These are phyloP conservation scores for Vanilla planifolia DNA, from an alignment of 106 monocot genomes.

Conservation along the genomic window DNA sequence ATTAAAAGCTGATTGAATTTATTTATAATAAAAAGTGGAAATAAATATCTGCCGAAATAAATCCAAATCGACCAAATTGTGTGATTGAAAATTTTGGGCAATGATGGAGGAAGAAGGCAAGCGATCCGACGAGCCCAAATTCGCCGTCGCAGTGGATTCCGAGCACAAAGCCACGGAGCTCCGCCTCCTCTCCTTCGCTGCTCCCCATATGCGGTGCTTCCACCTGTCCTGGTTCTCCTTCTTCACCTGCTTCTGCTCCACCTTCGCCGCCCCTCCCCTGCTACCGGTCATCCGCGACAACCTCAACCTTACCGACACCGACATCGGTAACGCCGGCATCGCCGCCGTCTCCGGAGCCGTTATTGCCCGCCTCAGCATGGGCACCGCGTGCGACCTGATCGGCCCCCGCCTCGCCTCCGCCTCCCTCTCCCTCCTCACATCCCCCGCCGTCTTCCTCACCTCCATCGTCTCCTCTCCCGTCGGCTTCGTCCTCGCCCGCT, in stretches of 20 bases:
- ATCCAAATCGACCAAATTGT: no score
- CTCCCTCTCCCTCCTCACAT: slow-evolving; percentile 50
- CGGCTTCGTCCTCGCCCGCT: slow-evolving; percentile 60
- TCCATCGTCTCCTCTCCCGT: slow-evolving; percentile 41
- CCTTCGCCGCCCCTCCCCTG: slow-evolving; percentile 87
- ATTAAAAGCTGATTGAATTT: no score
- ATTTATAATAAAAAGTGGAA: no score
- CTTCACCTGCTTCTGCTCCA: slow-evolving; percentile 90
- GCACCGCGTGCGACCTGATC: slow-evolving; percentile 85
- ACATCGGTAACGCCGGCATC: slow-evolving; percentile 89
- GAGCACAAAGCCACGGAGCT: slow-evolving; percentile 71
- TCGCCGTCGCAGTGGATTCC: slow-evolving; percentile 53
- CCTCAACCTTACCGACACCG: slow-evolving; percentile 68
- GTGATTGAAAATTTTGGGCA: no score
- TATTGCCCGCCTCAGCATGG: slow-evolving; percentile 84
- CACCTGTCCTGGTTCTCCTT: slow-evolving; percentile 98
- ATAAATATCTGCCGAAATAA: no score
- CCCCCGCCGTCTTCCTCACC: slow-evolving; percentile 75
- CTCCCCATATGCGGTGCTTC: slow-evolving; percentile 85
- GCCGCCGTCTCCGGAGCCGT: slow-evolving; percentile 91
- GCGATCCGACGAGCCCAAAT: no score
- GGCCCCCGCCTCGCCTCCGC: slow-evolving; percentile 86
- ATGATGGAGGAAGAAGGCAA: no score
- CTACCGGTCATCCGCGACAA: slow-evolving; percentile 95
- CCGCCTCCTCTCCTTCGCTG: slow-evolving; percentile 56